Percentiles rank a stretch among this genome's conserved stretches.
phyloP scores from a whole-genome alignment of 169 alveolate species.

The Plasmodium chabaudi region DNA sequence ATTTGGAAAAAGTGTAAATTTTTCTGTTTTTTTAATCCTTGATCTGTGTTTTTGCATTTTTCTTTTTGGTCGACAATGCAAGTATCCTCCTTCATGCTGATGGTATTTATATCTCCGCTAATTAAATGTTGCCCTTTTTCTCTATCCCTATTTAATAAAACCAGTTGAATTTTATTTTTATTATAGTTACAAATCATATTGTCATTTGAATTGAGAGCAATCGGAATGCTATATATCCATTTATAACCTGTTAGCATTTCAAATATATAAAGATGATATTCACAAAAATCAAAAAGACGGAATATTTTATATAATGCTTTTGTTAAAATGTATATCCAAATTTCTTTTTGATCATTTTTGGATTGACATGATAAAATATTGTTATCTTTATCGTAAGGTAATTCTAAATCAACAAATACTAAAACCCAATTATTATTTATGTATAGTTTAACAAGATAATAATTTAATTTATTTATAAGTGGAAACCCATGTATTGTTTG shows the following conservation, averaged over 20 bases:
- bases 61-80: neutral
- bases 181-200: constrained; percentile 6
- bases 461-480: constrained; percentile 37
- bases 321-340: constrained; percentile 42
- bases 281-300: constrained; percentile 13
- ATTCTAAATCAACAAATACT: constrained; percentile 37
- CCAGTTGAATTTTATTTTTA: constrained; percentile 11
- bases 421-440: constrained; percentile 73
- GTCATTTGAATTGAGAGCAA: neutral
- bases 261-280: constrained; percentile 27
- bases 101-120: neutral
- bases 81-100: neutral
- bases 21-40: neutral
- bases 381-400: constrained; percentile 29
- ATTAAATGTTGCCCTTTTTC: neutral
- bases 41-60: neutral
- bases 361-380: constrained; percentile 34
- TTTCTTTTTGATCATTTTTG: constrained; percentile 9
- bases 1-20: constrained; percentile 18
- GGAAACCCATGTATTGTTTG: constrained; percentile 60
- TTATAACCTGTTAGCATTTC: constrained; percentile 69
- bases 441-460: constrained; percentile 52
- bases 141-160: neutral
- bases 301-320: constrained; percentile 56
- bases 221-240: neutral